Evolutionary conservation across 257 asterid species (phyloP).

Genomic region (Echium plantagineum): DNA sequence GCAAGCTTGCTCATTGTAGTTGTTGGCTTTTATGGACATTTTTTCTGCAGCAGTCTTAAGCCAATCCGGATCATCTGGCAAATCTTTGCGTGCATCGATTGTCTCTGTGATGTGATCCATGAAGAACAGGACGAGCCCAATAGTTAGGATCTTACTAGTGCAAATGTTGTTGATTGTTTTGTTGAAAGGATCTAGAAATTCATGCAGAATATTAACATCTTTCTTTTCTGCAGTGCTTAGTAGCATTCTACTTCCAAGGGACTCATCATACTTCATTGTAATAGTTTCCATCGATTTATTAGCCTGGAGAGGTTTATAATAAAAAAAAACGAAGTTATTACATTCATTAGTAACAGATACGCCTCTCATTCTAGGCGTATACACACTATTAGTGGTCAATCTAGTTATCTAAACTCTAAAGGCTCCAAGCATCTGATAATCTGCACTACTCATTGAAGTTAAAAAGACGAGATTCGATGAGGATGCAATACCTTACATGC

Average conservation of each 20-base stretch:
- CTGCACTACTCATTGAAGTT: neutral
- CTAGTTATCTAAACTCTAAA: no score
- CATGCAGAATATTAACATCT: conserved; percentile 66
- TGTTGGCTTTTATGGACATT: conserved; percentile 54
- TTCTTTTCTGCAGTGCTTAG: conserved; percentile 68
- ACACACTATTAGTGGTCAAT: no score
- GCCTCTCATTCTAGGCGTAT: no score
- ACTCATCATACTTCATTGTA: conserved; percentile 61
- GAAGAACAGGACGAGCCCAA: conserved; percentile 92
- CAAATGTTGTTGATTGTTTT: conserved; percentile 82
- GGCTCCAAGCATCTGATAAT: neutral
- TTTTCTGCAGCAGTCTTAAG: conserved; percentile 72
- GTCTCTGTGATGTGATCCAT: conserved; percentile 89
- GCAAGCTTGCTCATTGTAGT: conserved; percentile 63
- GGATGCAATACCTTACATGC: conserved; percentile 58
- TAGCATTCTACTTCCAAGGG: conserved; percentile 53
- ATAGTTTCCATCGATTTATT: conserved; percentile 70
- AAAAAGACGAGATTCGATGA: neutral
- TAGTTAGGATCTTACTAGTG: conserved; percentile 49
- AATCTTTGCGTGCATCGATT: conserved; percentile 60
- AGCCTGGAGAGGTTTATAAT: conserved; percentile 40
- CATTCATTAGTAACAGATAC: neutral
- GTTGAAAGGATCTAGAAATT: conserved; percentile 78
- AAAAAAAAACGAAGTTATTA: neutral
- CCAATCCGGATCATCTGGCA: conserved; percentile 90